These are phyloP conservation scores for Dicorynia guianensis DNA, from an alignment of 306 rosid genomes.

Conservation along the genomic window DNA sequence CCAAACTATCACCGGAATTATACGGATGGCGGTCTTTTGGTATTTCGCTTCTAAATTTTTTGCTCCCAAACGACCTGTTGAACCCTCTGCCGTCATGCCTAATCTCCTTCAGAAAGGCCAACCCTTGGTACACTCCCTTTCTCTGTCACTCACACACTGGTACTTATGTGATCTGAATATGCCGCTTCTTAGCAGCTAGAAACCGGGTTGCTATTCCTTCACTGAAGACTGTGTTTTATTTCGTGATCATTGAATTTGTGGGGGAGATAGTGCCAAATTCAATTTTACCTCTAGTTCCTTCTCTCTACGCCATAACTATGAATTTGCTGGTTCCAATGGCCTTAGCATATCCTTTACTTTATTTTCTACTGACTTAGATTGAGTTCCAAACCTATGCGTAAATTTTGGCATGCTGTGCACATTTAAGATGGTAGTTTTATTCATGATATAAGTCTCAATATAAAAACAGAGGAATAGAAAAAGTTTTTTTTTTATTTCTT, in stretches of 20 bases:
- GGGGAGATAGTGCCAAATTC: background rate
- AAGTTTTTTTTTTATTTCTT: background rate
- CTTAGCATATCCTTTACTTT: too few relatives aligned
- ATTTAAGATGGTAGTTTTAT: slow-evolving; percentile 12
- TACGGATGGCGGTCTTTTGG: slow-evolving; percentile 95
- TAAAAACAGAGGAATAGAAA: background rate
- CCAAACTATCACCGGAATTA: slow-evolving; percentile 70
- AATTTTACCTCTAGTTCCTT: too few relatives aligned
- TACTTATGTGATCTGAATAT: background rate
- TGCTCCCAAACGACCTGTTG: slow-evolving; percentile 72
- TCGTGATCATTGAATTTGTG: too few relatives aligned
- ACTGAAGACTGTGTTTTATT: too few relatives aligned
- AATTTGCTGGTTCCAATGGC: too few relatives aligned
- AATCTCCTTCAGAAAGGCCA: slow-evolving; percentile 79
- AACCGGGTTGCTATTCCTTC: too few relatives aligned
- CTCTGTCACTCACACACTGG: background rate
- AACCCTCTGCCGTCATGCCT: slow-evolving; percentile 68
- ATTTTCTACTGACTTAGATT: background rate
- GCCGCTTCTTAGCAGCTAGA: background rate
- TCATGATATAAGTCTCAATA: slow-evolving; percentile 4
- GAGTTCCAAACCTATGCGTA: too few relatives aligned
- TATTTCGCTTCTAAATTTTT: slow-evolving; percentile 97
- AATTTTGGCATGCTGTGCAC: too few relatives aligned
- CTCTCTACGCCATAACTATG: too few relatives aligned
- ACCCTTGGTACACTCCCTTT: slow-evolving; percentile 57